Base-by-base conservation (phyloP, 139 green algal genomes). In the Chlamydomonas asymmetrica region DNA sequence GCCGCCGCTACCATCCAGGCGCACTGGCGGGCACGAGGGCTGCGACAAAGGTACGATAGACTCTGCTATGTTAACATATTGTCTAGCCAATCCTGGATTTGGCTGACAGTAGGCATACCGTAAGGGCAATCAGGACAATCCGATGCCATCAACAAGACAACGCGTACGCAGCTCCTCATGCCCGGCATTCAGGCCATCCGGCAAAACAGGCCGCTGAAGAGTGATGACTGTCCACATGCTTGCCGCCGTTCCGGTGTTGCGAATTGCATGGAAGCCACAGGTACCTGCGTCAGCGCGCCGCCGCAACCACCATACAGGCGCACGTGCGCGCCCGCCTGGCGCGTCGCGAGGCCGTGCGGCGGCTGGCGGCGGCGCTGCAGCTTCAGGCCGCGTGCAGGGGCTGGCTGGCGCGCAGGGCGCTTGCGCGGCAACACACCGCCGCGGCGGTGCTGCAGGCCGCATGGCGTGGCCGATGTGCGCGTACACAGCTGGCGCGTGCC, bases 361-460 rank as follows among this genome's bases (percentile, higher is more conserved):
- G 31, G 66, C 60, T 22, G 56, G 32, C 35, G 7, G 74, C 74
- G 43, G 71, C 66, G 4, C 22, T 61, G 37, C n/a, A 9, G 2
- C 3, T 88, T 29, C 85, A 93, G 73, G 80, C 89, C 25, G 64
- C 60, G 0, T 85, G 73, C 69, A 73, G 89, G 8, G 82, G 74
- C 4, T 48, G 56, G 32, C 49, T 65, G 56, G 78, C 62, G 18
- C 78, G 81, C 45, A 68, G 48, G 35, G 37, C 56, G 35, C 74
- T 84, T 54, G 37, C 16, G n/a, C 37, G 43, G 23, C 22, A 80
- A 54, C 37, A 35, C 6, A 16, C 9, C 22, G 75, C 76, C 1
- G 88, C 82, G 1, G 49, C 38, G 1, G 32, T 40, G 5, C 18
- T 86, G 8, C 85, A 91, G 71, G 71, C 84, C 32, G 64, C 78